These are phyloP conservation scores for Dacryopinax spathularia DNA, from an alignment of 768 basidiomycete genomes.

Conservation along the genomic window DNA sequence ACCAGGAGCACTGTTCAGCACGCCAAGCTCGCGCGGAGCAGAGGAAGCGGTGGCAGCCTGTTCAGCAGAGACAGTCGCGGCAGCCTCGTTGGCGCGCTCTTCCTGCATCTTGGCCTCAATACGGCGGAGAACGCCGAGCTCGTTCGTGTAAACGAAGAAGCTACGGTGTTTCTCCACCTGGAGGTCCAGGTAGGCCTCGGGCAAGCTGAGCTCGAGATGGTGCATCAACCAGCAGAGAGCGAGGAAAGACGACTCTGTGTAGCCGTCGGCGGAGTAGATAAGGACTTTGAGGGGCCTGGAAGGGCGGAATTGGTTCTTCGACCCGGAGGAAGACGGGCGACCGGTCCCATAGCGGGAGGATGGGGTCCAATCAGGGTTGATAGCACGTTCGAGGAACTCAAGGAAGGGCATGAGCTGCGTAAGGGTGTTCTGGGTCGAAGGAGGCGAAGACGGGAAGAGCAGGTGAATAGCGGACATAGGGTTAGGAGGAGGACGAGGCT, in stretches of 20 bases:
- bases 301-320: not conserved
- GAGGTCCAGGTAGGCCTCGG: constrained; percentile 84
- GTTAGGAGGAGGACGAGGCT: constrained; percentile 14
- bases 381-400: constrained; percentile 41
- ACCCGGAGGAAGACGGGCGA: constrained; percentile 13
- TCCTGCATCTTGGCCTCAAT: constrained; percentile 42
- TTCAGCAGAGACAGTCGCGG: not conserved
- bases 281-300: constrained; percentile 36
- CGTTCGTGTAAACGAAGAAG: constrained; percentile 84
- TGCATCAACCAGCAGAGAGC: constrained; percentile 79
- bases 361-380: constrained; percentile 7
- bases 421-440: constrained; percentile 39
- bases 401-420: constrained; percentile 48
- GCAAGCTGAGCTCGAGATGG: constrained; percentile 34
- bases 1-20: not conserved
- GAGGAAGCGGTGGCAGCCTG: not conserved
- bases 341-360: constrained; percentile 8
- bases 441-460: constrained; percentile 42
- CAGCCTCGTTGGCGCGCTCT: constrained; percentile 2
- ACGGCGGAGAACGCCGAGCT: constrained; percentile 55
- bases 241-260: constrained; percentile 83
- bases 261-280: constrained; percentile 73
- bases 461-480: constrained; percentile 13
- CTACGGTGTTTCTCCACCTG: constrained; percentile 60
- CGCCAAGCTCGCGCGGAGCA: not conserved